These are phyloP conservation scores for Mucor indicus DNA, from an alignment of 371 early-diverging fungal species.

Conservation along the genomic window DNA sequence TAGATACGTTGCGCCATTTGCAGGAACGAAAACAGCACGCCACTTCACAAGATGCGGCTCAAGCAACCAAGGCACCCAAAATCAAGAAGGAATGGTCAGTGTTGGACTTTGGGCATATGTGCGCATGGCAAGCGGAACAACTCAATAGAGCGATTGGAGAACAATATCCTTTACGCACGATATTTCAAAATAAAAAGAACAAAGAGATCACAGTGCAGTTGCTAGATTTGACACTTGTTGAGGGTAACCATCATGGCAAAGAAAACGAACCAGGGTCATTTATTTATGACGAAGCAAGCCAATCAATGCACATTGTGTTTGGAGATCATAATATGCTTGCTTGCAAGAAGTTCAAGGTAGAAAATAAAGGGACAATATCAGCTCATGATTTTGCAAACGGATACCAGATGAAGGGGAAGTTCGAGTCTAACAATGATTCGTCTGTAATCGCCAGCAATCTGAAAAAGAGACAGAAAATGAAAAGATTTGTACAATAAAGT, in stretches of 20 bases:
- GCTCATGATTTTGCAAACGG: conserved; percentile 78
- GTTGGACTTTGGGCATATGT: conserved; percentile 62
- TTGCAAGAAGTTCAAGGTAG: conserved; percentile 47
- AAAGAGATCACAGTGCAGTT: conserved; percentile 23
- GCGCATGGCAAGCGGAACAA: conserved; percentile 60
- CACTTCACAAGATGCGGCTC: conserved; percentile 56
- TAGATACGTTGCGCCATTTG: conserved; percentile 63
- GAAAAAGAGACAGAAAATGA: conserved; percentile 15
- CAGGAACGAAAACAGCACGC: conserved; percentile 53
- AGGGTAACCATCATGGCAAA: conserved; percentile 4
- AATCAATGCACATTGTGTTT: conserved; percentile 41
- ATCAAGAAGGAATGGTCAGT: conserved; percentile 57
- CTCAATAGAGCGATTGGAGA: conserved; percentile 74
- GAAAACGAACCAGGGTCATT: conserved; percentile 46
- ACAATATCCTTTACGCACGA: conserved; percentile 30
- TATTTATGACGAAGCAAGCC: conserved; percentile 30
- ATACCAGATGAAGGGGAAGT: conserved; percentile 39
- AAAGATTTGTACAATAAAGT: too few relatives aligned
- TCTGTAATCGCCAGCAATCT: background rate
- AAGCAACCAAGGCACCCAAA: conserved; percentile 76
- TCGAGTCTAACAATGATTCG: conserved; percentile 1
- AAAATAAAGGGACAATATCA: conserved; percentile 56
- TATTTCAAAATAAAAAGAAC: conserved; percentile 9
- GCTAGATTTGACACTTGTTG: conserved; percentile 21
- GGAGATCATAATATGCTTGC: conserved; percentile 45